phyloP scores from a whole-genome alignment of 371 early-diverging fungal genomes.

The Apophysomyces sp. region DNA sequence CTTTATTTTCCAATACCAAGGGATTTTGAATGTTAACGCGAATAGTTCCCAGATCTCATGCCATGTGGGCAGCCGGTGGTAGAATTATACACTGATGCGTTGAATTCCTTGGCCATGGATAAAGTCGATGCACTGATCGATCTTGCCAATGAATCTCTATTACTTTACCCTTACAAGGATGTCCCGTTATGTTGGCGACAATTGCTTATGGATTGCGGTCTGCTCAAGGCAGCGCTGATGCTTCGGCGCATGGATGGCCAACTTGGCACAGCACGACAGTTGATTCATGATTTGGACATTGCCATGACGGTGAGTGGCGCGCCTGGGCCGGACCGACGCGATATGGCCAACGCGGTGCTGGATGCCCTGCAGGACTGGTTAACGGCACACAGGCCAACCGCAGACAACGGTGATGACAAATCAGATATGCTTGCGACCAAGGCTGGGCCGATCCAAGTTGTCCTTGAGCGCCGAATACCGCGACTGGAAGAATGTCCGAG shows the following conservation, averaged over 20 bases:
- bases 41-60: not conserved
- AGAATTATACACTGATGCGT: not conserved
- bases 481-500: constrained; percentile 12
- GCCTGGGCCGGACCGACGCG: constrained; percentile 41
- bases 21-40: not conserved
- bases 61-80: not conserved
- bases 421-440: not conserved
- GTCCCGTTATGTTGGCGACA: constrained; percentile 60
- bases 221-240: constrained; percentile 39
- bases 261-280: constrained; percentile 21
- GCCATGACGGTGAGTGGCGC: constrained; percentile 57
- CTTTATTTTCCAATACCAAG: not conserved
- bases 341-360: constrained; percentile 30
- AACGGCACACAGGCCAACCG: not conserved
- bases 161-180: constrained; percentile 34
- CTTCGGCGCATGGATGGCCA: constrained; percentile 6
- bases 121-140: constrained; percentile 11
- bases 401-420: not conserved
- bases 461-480: not conserved
- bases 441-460: not conserved
- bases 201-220: constrained; percentile 53
- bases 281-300: constrained; percentile 47
- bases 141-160: constrained; percentile 32
- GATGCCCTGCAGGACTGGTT: constrained; percentile 25
- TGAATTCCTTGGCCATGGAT: constrained; percentile 1